These are phyloP conservation scores for Jamesozyma rosinii DNA, from an alignment of 805 yeast species.

Conservation along the genomic window DNA sequence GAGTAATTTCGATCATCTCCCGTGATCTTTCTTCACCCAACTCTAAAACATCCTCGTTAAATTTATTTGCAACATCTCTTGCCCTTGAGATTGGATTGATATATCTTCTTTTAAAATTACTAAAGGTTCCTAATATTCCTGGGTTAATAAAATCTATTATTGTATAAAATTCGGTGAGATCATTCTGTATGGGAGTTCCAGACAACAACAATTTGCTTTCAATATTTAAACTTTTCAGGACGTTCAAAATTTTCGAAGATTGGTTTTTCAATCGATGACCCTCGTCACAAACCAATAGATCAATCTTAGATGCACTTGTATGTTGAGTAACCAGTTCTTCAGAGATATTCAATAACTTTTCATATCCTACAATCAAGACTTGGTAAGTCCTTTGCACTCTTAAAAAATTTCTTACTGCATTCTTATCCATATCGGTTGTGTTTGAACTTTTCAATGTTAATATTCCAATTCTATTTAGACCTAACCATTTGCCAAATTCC, in stretches of 20 bases:
- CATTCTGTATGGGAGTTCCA: constrained; percentile 93
- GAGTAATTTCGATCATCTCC: constrained; percentile 57
- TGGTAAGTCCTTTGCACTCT: constrained; percentile 62
- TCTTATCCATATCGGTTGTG: constrained; percentile 44
- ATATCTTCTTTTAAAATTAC: constrained; percentile 49
- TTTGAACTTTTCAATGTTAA: constrained; percentile 46
- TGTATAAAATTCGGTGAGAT: constrained; percentile 70
- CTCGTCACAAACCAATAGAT: constrained; percentile 83
- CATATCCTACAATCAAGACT: constrained; percentile 81
- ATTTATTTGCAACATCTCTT: constrained; percentile 53
- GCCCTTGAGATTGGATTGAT: constrained; percentile 65
- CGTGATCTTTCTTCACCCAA: constrained; percentile 54
- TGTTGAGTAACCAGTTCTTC: constrained; percentile 36
- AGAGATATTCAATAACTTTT: constrained; percentile 52
- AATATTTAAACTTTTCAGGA: constrained; percentile 47
- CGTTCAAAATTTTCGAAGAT: constrained; percentile 60
- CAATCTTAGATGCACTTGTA: constrained; percentile 36
- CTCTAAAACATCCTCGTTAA: constrained; percentile 38
- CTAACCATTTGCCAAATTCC: constrained; percentile 88
- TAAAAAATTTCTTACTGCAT: constrained; percentile 51
- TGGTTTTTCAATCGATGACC: constrained; percentile 83
- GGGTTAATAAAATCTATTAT: constrained; percentile 81
- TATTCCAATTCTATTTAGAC: constrained; percentile 52
- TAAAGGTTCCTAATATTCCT: constrained; percentile 58
- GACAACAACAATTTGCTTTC: constrained; percentile 57